phyloP scores from a whole-genome alignment of 305 asterid genomes.

The Fraxinus dipetala region DNA sequence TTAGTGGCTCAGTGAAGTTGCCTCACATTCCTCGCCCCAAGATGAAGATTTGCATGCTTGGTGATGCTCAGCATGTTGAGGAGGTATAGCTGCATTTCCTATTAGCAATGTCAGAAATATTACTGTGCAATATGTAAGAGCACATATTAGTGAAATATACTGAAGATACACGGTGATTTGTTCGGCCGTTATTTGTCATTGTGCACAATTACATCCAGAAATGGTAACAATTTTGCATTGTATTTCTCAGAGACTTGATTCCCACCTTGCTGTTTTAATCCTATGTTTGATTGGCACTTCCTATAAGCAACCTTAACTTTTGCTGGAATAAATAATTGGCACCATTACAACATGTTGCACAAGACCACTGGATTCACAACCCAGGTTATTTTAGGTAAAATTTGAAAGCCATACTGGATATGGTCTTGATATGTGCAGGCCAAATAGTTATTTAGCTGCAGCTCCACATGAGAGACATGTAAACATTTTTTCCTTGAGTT shows the following conservation, averaged over 20 bases:
- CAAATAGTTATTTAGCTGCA: neutral
- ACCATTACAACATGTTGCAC: neutral
- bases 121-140: neutral
- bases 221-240: neutral
- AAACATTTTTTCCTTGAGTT: neutral
- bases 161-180: neutral
- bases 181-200: neutral
- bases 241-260: neutral
- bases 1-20: slow-evolving; percentile 65
- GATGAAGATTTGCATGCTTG: slow-evolving; percentile 72
- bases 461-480: neutral
- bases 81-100: slow-evolving; percentile 38
- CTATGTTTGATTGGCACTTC: neutral
- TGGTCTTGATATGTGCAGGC: neutral
- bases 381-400: neutral
- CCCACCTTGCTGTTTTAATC: neutral
- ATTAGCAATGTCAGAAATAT: neutral
- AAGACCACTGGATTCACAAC: neutral
- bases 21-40: slow-evolving; percentile 70
- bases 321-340: neutral
- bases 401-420: neutral
- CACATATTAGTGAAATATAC: neutral
- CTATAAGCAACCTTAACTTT: neutral
- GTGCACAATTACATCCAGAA: neutral
- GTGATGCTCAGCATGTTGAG: slow-evolving; percentile 73